Percentiles rank a stretch among this genome's conserved stretches.
These are phyloP conservation scores for Pseudogymnoascus sp. DNA, from an alignment of 2,329 filamentous ascomycete species.

Conservation along the genomic window DNA sequence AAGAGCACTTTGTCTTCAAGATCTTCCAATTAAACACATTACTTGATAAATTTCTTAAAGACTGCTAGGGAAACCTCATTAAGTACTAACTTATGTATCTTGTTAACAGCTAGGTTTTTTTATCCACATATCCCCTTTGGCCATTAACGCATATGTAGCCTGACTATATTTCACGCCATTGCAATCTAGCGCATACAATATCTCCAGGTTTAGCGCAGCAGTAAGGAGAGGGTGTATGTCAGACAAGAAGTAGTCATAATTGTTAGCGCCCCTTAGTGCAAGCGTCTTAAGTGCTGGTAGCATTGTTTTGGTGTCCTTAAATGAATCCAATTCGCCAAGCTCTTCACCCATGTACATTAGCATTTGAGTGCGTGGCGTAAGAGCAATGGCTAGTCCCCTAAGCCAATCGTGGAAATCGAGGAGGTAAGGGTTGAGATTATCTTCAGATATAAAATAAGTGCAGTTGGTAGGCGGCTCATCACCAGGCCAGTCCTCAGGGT, in stretches of 20 bases:
- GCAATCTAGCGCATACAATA: background rate
- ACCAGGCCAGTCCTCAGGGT: background rate
- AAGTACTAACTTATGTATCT: slow-evolving; percentile 17
- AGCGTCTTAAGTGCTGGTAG: background rate
- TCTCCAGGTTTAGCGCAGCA: background rate
- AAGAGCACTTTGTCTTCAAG: no score
- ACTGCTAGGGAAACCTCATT: background rate
- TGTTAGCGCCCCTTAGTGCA: background rate
- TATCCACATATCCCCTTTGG: slow-evolving; percentile 15
- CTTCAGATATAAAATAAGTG: background rate
- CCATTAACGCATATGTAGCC: background rate
- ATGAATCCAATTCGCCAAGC: background rate
- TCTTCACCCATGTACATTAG: background rate
- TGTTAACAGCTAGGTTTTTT: slow-evolving; percentile 23
- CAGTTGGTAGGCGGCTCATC: no score
- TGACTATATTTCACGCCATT: background rate
- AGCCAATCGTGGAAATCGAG: background rate
- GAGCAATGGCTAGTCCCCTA: background rate
- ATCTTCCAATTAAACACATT: background rate
- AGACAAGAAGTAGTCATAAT: background rate
- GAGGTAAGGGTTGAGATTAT: background rate
- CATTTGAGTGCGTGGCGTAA: background rate
- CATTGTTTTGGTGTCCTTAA: background rate
- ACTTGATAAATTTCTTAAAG: background rate
- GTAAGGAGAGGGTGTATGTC: background rate